phyloP scores from a whole-genome alignment of 2,329 filamentous ascomycete genomes.

The Trichoderma semiorbis region DNA sequence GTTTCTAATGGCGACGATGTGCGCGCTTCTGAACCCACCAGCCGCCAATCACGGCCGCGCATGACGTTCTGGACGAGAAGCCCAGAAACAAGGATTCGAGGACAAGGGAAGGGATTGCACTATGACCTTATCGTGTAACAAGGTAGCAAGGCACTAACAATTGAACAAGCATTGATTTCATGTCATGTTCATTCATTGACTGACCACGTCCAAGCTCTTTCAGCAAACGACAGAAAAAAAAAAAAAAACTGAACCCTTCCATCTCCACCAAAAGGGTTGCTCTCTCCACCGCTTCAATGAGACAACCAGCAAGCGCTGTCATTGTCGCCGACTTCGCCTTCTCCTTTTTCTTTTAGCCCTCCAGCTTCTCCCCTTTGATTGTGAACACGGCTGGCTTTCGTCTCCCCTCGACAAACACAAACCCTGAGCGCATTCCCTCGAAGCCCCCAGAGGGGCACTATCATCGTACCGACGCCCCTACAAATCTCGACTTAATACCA shows the following conservation, averaged over 20 bases:
- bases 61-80: constrained; percentile 2
- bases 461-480: background rate
- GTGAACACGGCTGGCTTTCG: background rate
- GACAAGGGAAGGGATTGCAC: background rate
- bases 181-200: background rate
- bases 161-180: background rate
- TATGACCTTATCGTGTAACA: background rate
- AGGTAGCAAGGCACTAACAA: background rate
- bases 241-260: background rate
- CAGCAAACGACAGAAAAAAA: background rate
- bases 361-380: background rate
- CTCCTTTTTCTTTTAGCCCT: constrained; percentile 1
- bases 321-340: background rate
- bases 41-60: background rate
- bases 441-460: constrained; percentile 3
- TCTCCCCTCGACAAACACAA: background rate
- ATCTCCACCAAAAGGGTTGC: constrained; percentile 9
- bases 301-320: background rate
- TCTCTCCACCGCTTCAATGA: constrained; percentile 12
- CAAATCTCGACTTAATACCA: background rate
- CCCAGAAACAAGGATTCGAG: background rate
- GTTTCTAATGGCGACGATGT: background rate
- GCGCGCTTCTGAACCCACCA: background rate
- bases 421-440: background rate
- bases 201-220: background rate